Percentiles rank a stretch among this genome's conserved stretches.
Conservation (phyloP, 352 stramenopile species). For the Phytophthora meadii region DNA sequence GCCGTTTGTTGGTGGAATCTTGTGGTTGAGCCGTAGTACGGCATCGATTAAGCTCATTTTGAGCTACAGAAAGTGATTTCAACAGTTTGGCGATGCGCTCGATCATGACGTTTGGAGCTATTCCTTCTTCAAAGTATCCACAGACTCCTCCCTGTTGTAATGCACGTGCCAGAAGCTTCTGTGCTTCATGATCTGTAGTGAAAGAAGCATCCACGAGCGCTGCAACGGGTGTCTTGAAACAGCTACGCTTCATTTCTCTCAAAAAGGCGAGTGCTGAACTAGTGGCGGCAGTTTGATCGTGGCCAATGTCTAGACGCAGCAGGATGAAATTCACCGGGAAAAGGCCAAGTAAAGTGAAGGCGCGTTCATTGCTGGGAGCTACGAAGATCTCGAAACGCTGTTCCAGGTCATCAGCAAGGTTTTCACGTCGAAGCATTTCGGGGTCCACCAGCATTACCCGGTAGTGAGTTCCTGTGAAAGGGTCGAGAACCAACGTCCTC, state of each 20-base stretch:
- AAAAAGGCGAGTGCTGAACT: constrained; percentile 63
- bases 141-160: constrained; percentile 63
- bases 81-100: constrained; percentile 60
- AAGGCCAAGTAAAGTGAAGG: constrained; percentile 63
- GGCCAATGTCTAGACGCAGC: constrained; percentile 53
- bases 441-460: constrained; percentile 71
- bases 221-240: constrained; percentile 58
- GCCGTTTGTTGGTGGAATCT: constrained; percentile 10
- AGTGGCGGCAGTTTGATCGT: constrained; percentile 61
- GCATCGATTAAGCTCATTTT: constrained; percentile 57
- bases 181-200: constrained; percentile 29
- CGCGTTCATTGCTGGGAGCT: constrained; percentile 65
- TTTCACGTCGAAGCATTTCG: constrained; percentile 68
- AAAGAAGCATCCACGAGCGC: constrained; percentile 43
- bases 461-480: constrained; percentile 68
- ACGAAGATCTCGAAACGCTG: constrained; percentile 76
- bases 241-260: constrained; percentile 64
- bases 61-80: constrained; percentile 59
- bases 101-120: constrained; percentile 44
- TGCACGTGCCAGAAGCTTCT: constrained; percentile 60
- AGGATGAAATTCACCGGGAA: constrained; percentile 75
- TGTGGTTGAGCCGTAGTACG: constrained; percentile 34
- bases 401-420: constrained; percentile 69
- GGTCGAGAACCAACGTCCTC: constrained; percentile 53
- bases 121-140: constrained; percentile 65